Conservation (phyloP, 169 alveolate genomes). For the Eimeria zaria region DNA sequence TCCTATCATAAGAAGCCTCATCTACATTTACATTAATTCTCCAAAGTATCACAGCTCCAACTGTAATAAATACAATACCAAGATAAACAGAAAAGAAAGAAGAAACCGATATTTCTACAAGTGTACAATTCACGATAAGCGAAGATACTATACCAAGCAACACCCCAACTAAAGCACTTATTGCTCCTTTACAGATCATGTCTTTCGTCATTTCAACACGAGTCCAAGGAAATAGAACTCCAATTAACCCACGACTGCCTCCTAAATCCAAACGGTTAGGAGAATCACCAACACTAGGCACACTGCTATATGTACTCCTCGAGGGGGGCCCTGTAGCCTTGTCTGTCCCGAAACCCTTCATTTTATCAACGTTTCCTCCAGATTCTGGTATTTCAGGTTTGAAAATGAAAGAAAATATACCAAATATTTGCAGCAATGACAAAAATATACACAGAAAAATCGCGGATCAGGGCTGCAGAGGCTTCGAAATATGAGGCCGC, state of each 20-base stretch:
- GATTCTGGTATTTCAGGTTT: not conserved
- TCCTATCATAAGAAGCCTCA: not conserved
- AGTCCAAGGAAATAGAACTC: conserved; percentile 54
- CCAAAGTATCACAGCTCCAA: conserved; percentile 96
- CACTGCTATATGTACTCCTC: conserved; percentile 9
- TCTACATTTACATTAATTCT: conserved; percentile 80
- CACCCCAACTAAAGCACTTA: conserved; percentile 89
- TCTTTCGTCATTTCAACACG: conserved; percentile 78
- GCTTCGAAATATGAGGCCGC: conserved; percentile 28
- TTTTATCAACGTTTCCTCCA: not conserved
- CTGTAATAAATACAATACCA: conserved; percentile 94
- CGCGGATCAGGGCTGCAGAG: not conserved
- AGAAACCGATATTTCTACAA: conserved; percentile 96
- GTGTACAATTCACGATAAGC: conserved; percentile 95
- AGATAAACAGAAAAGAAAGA: conserved; percentile 96
- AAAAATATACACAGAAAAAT: not conserved
- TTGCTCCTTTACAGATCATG: conserved; percentile 70
- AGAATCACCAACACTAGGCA: not conserved
- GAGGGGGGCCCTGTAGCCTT: conserved; percentile 21
- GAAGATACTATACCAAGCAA: conserved; percentile 94
- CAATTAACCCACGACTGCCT: not conserved
- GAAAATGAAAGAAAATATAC: not conserved
- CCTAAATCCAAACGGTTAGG: not conserved
- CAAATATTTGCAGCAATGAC: not conserved
- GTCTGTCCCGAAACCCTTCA: conserved; percentile 69